Percentiles rank a stretch among this genome's conserved stretches.
phyloP scores from a whole-genome alignment of 2,329 filamentous ascomycete species.

The Didymella pinodella region DNA sequence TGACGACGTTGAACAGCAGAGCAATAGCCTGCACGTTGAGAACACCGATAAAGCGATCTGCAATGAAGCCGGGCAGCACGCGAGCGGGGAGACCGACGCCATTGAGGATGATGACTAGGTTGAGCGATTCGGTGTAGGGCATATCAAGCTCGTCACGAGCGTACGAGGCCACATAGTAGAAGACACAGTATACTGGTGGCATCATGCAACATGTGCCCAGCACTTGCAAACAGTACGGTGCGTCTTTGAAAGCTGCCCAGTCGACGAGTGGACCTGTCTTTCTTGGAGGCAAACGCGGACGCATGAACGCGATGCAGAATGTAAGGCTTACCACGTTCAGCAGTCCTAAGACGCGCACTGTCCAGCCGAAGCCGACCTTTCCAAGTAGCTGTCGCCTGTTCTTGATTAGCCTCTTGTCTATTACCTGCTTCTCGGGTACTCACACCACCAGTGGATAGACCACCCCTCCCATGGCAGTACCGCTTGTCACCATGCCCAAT shows the following conservation, averaged over 20 bases:
- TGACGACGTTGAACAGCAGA: conserved; percentile 52
- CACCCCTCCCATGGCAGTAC: conserved; percentile 67
- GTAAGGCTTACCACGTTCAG: conserved; percentile 46
- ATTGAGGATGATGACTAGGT: conserved; percentile 65
- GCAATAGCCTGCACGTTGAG: conserved; percentile 68
- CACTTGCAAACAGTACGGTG: conserved; percentile 61
- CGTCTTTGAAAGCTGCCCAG: conserved; percentile 64
- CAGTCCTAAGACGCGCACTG: conserved; percentile 54
- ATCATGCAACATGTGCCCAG: conserved; percentile 58
- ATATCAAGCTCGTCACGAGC: conserved; percentile 54
- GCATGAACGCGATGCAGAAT: conserved; percentile 52
- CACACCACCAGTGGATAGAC: conserved; percentile 64
- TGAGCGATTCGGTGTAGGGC: conserved; percentile 60
- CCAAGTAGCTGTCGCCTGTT: conserved; percentile 57
- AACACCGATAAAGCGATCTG: conserved; percentile 63
- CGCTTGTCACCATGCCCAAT: conserved; percentile 65
- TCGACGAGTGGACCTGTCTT: conserved; percentile 63
- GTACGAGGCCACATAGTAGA: conserved; percentile 44
- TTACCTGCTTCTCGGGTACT: neutral
- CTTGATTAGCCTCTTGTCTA: neutral
- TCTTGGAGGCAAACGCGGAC: conserved; percentile 59
- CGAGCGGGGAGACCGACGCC: conserved; percentile 63
- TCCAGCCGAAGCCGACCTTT: conserved; percentile 44
- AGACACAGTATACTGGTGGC: conserved; percentile 60
- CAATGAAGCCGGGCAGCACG: conserved; percentile 61